Conservation (phyloP, 306 rosid genomes). For the Fragaria vesca region DNA sequence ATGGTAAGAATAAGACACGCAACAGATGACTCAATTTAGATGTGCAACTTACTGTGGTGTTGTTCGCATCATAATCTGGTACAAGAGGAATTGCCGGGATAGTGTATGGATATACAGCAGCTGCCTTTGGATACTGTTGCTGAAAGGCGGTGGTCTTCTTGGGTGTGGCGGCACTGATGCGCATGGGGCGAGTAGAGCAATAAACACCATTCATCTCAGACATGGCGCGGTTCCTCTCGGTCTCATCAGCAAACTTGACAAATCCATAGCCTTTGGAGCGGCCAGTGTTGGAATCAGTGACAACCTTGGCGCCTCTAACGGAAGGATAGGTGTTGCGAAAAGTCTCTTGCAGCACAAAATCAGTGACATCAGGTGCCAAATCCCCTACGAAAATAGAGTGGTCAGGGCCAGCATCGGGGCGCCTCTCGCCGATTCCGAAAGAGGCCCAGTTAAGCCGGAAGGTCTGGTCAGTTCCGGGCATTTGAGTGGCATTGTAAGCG, state of each 20-base stretch:
- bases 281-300: conserved; percentile 78
- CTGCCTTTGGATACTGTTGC: conserved; percentile 1
- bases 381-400: conserved; percentile 92
- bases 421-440: conserved; percentile 83
- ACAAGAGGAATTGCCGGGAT: conserved; percentile 50
- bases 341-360: conserved; percentile 78
- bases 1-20: conserved; percentile 22
- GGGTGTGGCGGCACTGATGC: conserved; percentile 88
- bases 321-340: conserved; percentile 70
- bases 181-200: conserved; percentile 92
- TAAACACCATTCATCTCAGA: conserved; percentile 84
- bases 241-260: conserved; percentile 84
- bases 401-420: conserved; percentile 81
- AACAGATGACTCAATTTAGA: conserved; percentile 8
- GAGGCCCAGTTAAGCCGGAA: conserved; percentile 93
- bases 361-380: conserved; percentile 91
- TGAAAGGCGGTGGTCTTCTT: conserved; percentile 65
- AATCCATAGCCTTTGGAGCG: conserved; percentile 90
- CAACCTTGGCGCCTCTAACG: conserved; percentile 90
- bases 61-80: conserved; percentile 63
- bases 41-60: conserved; percentile 67
- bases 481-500: conserved; percentile 69
- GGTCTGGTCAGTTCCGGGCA: conserved; percentile 88
- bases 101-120: conserved; percentile 68
- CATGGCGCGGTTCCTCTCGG: conserved; percentile 87